Conservation (phyloP, 176 grass and related monocot species). For the Musa acuminata region DNA sequence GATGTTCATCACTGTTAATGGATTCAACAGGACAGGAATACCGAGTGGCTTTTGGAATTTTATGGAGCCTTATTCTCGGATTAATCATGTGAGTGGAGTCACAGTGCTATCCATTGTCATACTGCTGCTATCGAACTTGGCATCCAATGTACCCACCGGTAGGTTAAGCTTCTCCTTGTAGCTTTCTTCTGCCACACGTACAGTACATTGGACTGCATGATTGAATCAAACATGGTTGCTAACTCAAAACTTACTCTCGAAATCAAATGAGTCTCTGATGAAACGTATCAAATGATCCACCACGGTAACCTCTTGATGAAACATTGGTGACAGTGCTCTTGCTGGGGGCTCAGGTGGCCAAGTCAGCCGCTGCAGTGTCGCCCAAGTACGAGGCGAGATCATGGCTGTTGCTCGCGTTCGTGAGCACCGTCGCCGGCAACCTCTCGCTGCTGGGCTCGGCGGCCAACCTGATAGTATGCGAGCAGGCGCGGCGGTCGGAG, state of each 20-base stretch:
- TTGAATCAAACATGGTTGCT: too few relatives aligned
- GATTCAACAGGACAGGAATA: constrained; percentile 90
- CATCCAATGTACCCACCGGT: constrained; percentile 88
- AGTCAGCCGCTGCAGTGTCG: constrained; percentile 62
- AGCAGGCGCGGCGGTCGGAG: constrained; percentile 70
- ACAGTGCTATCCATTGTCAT: constrained; percentile 53
- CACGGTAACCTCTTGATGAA: neutral
- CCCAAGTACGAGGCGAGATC: constrained; percentile 38
- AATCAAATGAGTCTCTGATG: too few relatives aligned
- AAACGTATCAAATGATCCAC: too few relatives aligned
- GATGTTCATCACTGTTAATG: constrained; percentile 93
- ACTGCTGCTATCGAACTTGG: constrained; percentile 73
- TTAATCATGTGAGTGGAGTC: constrained; percentile 33
- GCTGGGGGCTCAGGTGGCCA: constrained; percentile 56
- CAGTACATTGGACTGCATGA: too few relatives aligned
- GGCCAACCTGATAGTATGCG: constrained; percentile 85
- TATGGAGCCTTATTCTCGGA: constrained; percentile 64
- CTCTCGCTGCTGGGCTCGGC: constrained; percentile 83
- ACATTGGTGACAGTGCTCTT: constrained; percentile 41
- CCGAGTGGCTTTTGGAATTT: constrained; percentile 74
- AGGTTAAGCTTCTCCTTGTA: neutral
- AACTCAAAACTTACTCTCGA: too few relatives aligned
- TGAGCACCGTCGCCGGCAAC: constrained; percentile 97
- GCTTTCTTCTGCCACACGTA: too few relatives aligned
- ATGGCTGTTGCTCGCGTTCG: constrained; percentile 85